phyloP scores from a whole-genome alignment of 2,329 filamentous ascomycete species.

The Aspergillus texensis region DNA sequence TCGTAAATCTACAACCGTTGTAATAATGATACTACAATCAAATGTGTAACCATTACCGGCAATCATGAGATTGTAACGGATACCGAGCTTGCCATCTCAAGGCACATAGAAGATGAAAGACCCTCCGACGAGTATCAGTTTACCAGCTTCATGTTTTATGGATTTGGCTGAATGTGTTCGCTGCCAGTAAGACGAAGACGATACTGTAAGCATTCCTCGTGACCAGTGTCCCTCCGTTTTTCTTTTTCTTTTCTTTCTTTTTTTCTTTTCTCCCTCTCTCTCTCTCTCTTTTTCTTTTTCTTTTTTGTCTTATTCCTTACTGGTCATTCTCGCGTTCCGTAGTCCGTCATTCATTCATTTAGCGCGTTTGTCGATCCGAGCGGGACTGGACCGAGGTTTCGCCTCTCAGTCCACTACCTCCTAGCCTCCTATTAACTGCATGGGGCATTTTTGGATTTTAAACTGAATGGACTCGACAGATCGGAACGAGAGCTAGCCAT shows the following conservation, averaged over 20 bases:
- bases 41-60: background rate
- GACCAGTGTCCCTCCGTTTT: background rate
- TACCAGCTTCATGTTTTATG: background rate
- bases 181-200: background rate
- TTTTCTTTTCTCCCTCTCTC: background rate
- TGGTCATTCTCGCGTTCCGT: constrained; percentile 8
- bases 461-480: background rate
- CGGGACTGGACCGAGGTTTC: constrained; percentile 16
- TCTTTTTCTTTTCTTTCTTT: background rate
- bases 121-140: background rate
- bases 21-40: background rate
- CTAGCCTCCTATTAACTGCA: background rate
- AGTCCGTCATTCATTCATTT: constrained; percentile 4
- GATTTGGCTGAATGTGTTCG: background rate
- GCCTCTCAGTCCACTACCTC: constrained; percentile 7
- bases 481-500: background rate
- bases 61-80: background rate
- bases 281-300: background rate
- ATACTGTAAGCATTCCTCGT: constrained; percentile 5
- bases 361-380: constrained; percentile 11
- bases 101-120: too few relatives aligned
- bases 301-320: constrained; percentile 4
- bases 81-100: background rate
- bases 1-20: background rate
- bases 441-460: background rate